phyloP scores from a whole-genome alignment of 345 rosid species.

The Linum trigynum region DNA sequence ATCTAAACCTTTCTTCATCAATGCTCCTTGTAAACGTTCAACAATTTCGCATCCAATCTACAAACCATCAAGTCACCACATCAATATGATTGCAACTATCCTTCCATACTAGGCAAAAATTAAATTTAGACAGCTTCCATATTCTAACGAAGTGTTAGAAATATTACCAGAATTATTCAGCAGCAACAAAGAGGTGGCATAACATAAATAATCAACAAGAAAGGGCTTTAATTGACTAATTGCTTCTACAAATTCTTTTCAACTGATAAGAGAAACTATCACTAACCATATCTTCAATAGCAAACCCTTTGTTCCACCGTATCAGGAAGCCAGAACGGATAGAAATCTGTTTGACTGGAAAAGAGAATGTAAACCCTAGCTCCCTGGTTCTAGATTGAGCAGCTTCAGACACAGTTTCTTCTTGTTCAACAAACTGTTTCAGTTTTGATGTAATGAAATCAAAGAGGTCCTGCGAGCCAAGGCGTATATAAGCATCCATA shows the following conservation, averaged over 20 bases:
- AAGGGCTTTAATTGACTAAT: too few relatives aligned
- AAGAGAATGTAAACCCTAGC: slow-evolving; percentile 84
- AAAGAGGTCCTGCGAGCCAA: slow-evolving; percentile 59
- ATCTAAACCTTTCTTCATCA: slow-evolving; percentile 51
- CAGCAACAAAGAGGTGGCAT: background rate
- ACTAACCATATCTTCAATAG: slow-evolving; percentile 74
- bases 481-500: background rate
- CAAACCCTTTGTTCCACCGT: slow-evolving; percentile 86
- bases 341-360: slow-evolving; percentile 75
- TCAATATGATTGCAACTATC: too few relatives aligned
- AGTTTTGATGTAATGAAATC: slow-evolving; percentile 68
- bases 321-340: slow-evolving; percentile 55
- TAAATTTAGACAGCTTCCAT: background rate
- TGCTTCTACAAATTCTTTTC: too few relatives aligned
- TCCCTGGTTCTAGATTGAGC: slow-evolving; percentile 37
- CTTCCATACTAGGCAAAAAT: too few relatives aligned
- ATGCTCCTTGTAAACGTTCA: slow-evolving; percentile 49
- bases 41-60: slow-evolving; percentile 74
- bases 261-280: background rate
- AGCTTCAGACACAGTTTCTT: slow-evolving; percentile 38
- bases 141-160: slow-evolving; percentile 9
- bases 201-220: too few relatives aligned
- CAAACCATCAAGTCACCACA: slow-evolving; percentile 9
- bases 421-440: slow-evolving; percentile 64
- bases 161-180: background rate